These are phyloP conservation scores for Suillus bovinus DNA, from an alignment of 768 basidiomycete genomes.

Conservation along the genomic window DNA sequence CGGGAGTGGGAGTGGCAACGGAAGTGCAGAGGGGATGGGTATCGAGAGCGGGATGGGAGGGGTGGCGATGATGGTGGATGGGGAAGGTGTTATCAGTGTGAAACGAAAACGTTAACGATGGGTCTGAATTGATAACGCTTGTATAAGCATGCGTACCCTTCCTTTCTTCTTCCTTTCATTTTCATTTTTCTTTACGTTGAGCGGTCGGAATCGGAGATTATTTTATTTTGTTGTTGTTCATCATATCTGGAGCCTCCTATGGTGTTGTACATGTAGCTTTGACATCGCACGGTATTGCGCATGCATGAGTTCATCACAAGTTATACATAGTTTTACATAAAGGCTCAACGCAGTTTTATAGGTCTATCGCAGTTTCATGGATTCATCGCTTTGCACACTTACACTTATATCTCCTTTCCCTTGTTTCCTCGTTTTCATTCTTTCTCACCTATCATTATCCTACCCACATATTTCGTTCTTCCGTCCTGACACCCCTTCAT, in stretches of 20 bases:
- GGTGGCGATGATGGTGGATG: conserved; percentile 6
- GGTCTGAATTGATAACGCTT: background rate
- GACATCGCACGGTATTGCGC: background rate
- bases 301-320: background rate
- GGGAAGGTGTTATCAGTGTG: conserved; percentile 11
- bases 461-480: background rate
- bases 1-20: conserved; percentile 12
- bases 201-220: background rate
- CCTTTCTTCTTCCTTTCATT: background rate
- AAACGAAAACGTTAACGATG: conserved; percentile 15
- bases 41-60: background rate
- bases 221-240: background rate
- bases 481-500: background rate
- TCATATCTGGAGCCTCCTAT: background rate
- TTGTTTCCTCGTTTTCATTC: background rate
- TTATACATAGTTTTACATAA: background rate
- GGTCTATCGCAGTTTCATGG: background rate
- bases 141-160: background rate
- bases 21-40: conserved; percentile 10
- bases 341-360: background rate
- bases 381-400: background rate
- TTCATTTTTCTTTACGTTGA: background rate
- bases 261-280: background rate
- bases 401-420: background rate
- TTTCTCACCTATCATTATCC: background rate